Evolutionary conservation across 129 eudicot species (phyloP).

Genomic region (Flaveria sonorensis): DNA sequence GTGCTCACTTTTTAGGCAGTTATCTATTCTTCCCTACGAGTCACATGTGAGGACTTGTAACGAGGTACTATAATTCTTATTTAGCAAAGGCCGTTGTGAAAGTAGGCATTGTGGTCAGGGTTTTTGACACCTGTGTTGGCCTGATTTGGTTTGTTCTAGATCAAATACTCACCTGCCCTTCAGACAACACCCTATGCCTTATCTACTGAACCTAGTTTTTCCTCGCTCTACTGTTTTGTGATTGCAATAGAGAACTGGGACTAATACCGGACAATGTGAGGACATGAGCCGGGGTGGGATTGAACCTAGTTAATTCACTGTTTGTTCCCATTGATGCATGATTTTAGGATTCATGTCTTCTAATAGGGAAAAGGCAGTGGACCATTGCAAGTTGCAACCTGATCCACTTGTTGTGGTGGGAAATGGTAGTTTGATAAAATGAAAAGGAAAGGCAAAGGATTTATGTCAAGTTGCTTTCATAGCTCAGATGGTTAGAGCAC

Average conservation of each 20-base stretch:
- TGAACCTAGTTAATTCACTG: slow-evolving; percentile 52
- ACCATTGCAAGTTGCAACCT: neutral
- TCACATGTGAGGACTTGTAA: no score
- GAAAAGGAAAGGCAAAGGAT: neutral
- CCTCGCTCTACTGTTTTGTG: no score
- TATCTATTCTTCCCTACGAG: no score
- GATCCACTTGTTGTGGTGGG: slow-evolving; percentile 9
- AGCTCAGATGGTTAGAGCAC: slow-evolving; percentile 65
- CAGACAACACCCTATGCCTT: neutral
- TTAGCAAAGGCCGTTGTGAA: no score
- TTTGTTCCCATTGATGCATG: slow-evolving; percentile 3
- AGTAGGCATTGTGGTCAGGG: no score
- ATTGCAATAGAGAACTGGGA: slow-evolving; percentile 41
- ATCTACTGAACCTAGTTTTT: no score
- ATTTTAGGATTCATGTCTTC: neutral
- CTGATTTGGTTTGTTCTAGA: no score
- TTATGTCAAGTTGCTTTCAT: slow-evolving; percentile 35
- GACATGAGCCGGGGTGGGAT: slow-evolving; percentile 68
- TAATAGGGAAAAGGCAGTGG: slow-evolving; percentile 1
- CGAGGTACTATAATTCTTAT: no score
- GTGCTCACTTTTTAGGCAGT: no score
- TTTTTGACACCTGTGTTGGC: no score
- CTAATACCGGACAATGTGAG: slow-evolving; percentile 74
- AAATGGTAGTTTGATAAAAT: slow-evolving; percentile 6
- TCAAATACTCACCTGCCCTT: neutral